Conservation (phyloP, 2,329 filamentous ascomycete species). For the Claviceps cyperi region DNA sequence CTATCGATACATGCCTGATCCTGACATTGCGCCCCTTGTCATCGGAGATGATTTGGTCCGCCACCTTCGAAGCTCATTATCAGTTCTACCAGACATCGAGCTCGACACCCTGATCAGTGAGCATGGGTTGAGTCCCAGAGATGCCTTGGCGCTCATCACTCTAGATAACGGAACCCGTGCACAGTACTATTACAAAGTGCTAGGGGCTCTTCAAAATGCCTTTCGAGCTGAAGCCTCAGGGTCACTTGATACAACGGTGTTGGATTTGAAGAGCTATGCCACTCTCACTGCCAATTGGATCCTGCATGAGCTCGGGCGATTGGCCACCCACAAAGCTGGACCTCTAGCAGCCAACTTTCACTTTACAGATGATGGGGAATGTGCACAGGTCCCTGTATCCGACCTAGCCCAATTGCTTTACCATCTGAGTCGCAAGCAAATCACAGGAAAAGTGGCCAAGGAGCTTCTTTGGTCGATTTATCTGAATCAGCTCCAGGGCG, state of each 20-base stretch:
- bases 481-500: conserved; percentile 28
- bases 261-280: conserved; percentile 23
- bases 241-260: conserved; percentile 4
- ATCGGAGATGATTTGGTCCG: conserved; percentile 57
- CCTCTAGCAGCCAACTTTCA: conserved; percentile 16
- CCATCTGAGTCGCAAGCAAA: conserved; percentile 31
- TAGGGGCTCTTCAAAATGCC: conserved; percentile 29
- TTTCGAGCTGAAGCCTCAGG: conserved; percentile 10
- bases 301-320: conserved; percentile 58
- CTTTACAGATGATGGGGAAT: conserved; percentile 33
- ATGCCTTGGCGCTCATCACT: conserved; percentile 65
- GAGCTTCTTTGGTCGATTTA: conserved; percentile 40
- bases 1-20: conserved; percentile 97
- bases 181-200: conserved; percentile 65
- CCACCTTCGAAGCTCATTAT: conserved; percentile 48
- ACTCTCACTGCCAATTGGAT: conserved; percentile 50
- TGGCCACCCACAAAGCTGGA: conserved; percentile 38
- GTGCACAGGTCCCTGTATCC: conserved; percentile 27
- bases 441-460: conserved; percentile 43
- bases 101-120: conserved; percentile 44
- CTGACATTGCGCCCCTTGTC: conserved; percentile 69
- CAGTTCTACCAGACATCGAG: conserved; percentile 57
- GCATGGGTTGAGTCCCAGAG: conserved; percentile 62
- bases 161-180: conserved; percentile 67
- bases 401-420: conserved; percentile 37